phyloP scores from a whole-genome alignment of 345 rosid species.

The Rhodamnia rubescens region DNA sequence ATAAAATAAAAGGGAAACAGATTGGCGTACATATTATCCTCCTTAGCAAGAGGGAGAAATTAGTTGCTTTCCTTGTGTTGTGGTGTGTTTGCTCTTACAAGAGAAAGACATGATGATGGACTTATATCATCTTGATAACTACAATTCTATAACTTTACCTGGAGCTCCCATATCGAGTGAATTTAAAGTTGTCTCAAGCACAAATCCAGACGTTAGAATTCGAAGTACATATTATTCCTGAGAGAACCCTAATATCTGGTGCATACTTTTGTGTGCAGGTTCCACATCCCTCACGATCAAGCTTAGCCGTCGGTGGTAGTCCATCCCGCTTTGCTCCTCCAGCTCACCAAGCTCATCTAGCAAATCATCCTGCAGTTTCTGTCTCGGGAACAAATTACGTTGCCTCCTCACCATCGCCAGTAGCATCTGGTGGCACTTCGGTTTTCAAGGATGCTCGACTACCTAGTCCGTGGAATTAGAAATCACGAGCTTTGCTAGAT shows the following conservation, averaged over 20 bases:
- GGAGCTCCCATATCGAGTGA: neutral
- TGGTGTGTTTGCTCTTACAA: neutral
- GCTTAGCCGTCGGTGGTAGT: conserved; percentile 34
- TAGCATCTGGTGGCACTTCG: conserved; percentile 86
- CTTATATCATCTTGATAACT: neutral
- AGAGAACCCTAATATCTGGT: neutral
- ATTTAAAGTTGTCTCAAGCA: neutral
- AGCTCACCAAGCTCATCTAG: conserved; percentile 31
- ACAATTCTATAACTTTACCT: neutral
- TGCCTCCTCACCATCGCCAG: conserved; percentile 88
- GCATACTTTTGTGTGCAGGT: conserved; percentile 19
- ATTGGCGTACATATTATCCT: neutral
- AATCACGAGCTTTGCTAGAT: neutral
- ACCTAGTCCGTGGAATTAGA: conserved; percentile 79
- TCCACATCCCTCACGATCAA: conserved; percentile 44
- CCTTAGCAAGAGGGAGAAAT: neutral
- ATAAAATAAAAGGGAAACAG: neutral
- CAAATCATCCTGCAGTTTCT: conserved; percentile 42
- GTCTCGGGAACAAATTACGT: conserved; percentile 73
- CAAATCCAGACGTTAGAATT: neutral
- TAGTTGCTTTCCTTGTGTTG: neutral
- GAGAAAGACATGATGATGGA: neutral
- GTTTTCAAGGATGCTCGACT: conserved; percentile 63
- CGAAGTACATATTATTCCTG: neutral
- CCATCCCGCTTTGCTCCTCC: conserved; percentile 69